Evolutionary conservation across 2,329 filamentous ascomycete genomes (phyloP), one percentile per base, ranked within the genome.

Genomic region (Fusarium sp.): DNA sequence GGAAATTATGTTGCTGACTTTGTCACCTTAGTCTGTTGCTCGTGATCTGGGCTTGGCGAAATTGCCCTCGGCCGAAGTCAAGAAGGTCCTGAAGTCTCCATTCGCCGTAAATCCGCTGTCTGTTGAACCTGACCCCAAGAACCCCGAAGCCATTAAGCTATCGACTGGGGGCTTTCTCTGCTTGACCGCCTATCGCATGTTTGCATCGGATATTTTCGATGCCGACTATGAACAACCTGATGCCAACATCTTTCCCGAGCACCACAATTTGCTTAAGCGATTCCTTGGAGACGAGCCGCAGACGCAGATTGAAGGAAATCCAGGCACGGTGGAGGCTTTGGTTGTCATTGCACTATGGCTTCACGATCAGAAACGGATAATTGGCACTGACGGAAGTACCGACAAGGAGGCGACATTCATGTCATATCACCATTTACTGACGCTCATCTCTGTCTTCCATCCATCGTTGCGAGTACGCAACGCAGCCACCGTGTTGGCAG

Each of bases 101-200:
- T 75, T 83, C 50, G 74, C 79, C 54, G 77, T 78, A 59, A 80
- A 85, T 31, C 85, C 87, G 3, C 76, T 88, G 10, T 80, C 80
- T 3, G 70, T 76, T 19, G 80, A 85, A 24, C 82, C 84, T 19
- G 82, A 86, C 36, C 79, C 82, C 22, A 79, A 80, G 17, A 80
- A 82, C 2, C 81, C 84, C 0, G 82, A 85, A 15, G 83, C 85
- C 14, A 85, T 91, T 46, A 82, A 84, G 44, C 80, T 91, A 4
- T 90, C 89, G 1, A 85, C 85, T 1, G 84, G 85, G 7, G 89
- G 89, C 6, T 81, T 86, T 24, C 78, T 89, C 14, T 89, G 87
- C 66, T 80, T 92, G 36, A 79, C 88, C 17, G 85, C 87, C 9
- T 91, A 90, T 76, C 88, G 86, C 80, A 81, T 90, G 42, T 90